These are phyloP conservation scores for Phragmites australis DNA, from an alignment of 176 grass and related monocot genomes.

Conservation along the genomic window DNA sequence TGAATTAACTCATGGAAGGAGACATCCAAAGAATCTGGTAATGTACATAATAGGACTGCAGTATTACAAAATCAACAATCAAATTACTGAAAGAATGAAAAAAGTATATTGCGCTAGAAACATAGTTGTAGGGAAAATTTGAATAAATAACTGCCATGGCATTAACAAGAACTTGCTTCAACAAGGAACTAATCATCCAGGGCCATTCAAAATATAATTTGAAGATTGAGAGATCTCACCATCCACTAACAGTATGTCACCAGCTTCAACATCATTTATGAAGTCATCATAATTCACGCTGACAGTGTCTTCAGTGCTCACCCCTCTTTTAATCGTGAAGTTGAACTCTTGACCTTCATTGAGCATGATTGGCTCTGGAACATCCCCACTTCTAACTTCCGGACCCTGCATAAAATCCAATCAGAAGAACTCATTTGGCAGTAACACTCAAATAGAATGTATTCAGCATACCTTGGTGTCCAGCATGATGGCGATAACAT, in stretches of 20 bases:
- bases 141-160: not conserved
- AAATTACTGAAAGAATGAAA: not conserved
- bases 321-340: slow-evolving; percentile 87
- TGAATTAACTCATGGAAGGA: slow-evolving; percentile 17
- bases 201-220: not conserved
- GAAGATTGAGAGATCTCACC: slow-evolving; percentile 62
- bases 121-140: not conserved
- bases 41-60: not conserved
- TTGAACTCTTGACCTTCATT: slow-evolving; percentile 85
- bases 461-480: slow-evolving; percentile 83
- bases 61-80: slow-evolving; percentile 7
- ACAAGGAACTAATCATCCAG: slow-evolving; percentile 8
- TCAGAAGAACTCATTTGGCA: slow-evolving; percentile 15
- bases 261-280: slow-evolving; percentile 94
- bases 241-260: slow-evolving; percentile 91
- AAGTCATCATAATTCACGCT: slow-evolving; percentile 98
- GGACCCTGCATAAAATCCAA: slow-evolving; percentile 69
- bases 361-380: slow-evolving; percentile 84
- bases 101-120: not conserved
- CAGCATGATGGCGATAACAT: slow-evolving; percentile 90
- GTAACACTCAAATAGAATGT: not conserved
- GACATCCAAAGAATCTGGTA: slow-evolving; percentile 23
- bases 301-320: slow-evolving; percentile 80
- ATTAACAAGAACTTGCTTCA: not conserved
- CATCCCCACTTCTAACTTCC: slow-evolving; percentile 98